Percentiles rank a stretch among this genome's conserved stretches.
phyloP scores from a whole-genome alignment of 208 protist species.

The Leishmania amazonensis region DNA sequence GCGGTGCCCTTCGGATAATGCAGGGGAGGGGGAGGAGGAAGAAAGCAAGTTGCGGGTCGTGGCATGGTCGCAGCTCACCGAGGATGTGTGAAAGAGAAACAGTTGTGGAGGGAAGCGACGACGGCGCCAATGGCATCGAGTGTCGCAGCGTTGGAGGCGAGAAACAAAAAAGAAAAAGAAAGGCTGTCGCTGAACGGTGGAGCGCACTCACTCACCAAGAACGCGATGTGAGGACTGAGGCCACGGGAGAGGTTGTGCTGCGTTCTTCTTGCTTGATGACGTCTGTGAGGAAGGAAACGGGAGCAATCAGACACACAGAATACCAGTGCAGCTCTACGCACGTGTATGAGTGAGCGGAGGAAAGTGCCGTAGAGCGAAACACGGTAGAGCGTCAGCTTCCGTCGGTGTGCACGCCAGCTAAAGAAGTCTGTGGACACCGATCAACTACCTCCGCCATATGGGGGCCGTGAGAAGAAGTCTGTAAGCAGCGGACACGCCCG shows the following conservation, averaged over 20 bases:
- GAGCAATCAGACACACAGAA: neutral
- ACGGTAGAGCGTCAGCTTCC: neutral
- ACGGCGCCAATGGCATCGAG: neutral
- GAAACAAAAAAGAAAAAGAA: neutral
- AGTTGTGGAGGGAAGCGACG: neutral
- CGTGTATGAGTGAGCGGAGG: neutral
- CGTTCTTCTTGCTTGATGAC: neutral
- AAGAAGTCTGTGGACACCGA: neutral
- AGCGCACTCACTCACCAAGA: neutral
- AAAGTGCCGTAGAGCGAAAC: neutral
- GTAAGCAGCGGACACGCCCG: constrained; percentile 2
- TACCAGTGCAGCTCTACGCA: neutral
- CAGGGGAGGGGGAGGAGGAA: neutral
- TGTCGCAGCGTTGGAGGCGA: neutral
- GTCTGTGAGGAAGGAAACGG: too few species aligned
- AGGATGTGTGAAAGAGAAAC: neutral
- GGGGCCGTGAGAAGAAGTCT: neutral
- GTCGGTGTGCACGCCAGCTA: neutral
- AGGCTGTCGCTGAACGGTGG: too few species aligned
- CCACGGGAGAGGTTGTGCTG: neutral
- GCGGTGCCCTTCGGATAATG: neutral
- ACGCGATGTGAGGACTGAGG: neutral
- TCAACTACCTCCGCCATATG: neutral
- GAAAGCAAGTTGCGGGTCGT: neutral
- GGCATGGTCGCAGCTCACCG: neutral